Conservation (phyloP, 1,284 basidiomycete species). For the Leccinum pachyderme region DNA sequence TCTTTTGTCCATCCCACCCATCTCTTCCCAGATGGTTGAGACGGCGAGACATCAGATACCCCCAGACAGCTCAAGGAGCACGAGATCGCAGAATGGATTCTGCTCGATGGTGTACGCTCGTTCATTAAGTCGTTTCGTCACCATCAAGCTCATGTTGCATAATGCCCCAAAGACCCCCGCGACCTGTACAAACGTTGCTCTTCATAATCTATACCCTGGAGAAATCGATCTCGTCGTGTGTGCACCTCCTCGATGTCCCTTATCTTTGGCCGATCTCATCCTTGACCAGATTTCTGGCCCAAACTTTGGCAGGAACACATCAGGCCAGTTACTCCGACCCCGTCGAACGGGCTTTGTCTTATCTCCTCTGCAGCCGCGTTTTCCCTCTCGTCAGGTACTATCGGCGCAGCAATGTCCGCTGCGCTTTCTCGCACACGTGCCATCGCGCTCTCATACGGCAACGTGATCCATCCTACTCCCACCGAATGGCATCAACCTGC, state of each 20-base stretch:
- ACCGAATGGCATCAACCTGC: constrained; percentile 61
- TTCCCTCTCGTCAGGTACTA: constrained; percentile 83
- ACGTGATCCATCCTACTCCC: constrained; percentile 71
- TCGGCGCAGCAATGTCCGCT: constrained; percentile 84
- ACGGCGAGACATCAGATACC: constrained; percentile 62
- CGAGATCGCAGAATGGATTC: constrained; percentile 85
- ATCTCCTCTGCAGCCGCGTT: constrained; percentile 64
- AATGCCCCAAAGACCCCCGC: constrained; percentile 69
- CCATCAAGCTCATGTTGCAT: constrained; percentile 7
- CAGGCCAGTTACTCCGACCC: constrained; percentile 42
- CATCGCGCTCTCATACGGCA: constrained; percentile 85
- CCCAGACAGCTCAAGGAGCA: constrained; percentile 70
- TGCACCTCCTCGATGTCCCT: constrained; percentile 10
- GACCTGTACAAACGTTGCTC: constrained; percentile 84
- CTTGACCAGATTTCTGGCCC: constrained; percentile 65
- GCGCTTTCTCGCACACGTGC: constrained; percentile 69
- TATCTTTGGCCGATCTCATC: neutral
- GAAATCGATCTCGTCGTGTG: constrained; percentile 82
- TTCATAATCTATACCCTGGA: constrained; percentile 84
- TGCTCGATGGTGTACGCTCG: constrained; percentile 73
- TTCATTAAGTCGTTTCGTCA: constrained; percentile 4
- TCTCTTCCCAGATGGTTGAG: constrained; percentile 50
- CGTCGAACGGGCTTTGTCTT: constrained; percentile 1
- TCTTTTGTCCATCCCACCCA: constrained; percentile 4
- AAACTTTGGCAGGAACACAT: constrained; percentile 80